Evolutionary conservation across 129 eudicot genomes (phyloP), one percentile per base, ranked within the genome.

Genomic region (Scalesia atractyloides): DNA sequence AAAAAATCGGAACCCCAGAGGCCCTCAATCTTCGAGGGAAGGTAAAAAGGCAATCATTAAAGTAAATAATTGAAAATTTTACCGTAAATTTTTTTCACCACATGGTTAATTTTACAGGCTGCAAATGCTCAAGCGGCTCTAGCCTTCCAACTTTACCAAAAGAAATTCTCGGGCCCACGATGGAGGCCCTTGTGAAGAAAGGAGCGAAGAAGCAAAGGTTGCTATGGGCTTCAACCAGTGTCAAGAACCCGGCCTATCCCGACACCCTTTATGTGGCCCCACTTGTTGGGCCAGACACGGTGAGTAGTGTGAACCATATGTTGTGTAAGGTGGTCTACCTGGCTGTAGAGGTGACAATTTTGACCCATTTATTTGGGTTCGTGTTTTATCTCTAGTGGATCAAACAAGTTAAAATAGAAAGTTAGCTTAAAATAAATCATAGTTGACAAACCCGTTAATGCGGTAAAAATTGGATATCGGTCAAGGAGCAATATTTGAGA

Each of bases 121-220:
- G 99, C 99, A 77, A 91, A 90, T 83, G 96, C 99, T 75, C 99
- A 94, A 82, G 99, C 99, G 69, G 90, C 84, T 88, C 82, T 94
- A 51, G 99, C 99, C 39, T 94, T 80, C 85, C 88, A 94, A 70
- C 96, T 94, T 39, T 94, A 94, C 87, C 96, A 90, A 75, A 90
- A 90, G 97, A 94, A 94, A 73, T 94, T 94, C 76, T 94, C 99
- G 4, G 99, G 99, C 47, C 99, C 99, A 48, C 83, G 99, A 81
- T 94, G 99, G 99, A 94, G 74, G 97, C 97, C n/a, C 79, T 94
- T 82, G 97, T 83, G 71, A 94, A 90, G 84, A 94, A 94, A 83
- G 99, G 99, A 67, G 99, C 99, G 65, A 94, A 94, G 86, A 94
- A 94, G 88, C 99, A 94, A 84, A 82, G 99, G 73, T 68, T 94